A percentile compares a stretch with the other conserved stretches of the same genome.
Evolutionary conservation across 345 rosid species (phyloP).

Genomic region (Mercurialis annua): DNA sequence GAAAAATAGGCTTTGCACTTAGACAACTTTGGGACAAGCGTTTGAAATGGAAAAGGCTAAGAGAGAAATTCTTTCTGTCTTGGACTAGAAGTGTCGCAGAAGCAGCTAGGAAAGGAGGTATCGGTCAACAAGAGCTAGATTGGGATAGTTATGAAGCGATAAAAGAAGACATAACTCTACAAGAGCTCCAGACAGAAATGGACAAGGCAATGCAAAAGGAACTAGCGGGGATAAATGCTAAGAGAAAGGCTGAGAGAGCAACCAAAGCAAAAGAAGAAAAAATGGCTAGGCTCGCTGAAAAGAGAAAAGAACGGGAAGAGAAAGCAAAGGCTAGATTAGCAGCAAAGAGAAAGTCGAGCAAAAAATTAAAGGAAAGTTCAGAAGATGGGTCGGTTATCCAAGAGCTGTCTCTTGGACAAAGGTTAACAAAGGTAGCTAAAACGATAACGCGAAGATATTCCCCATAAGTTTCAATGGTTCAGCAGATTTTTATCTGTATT

Average conservation of each 20-base stretch:
- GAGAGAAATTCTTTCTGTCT: slow-evolving; percentile 42
- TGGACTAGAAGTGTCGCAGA: slow-evolving; percentile 60
- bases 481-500: not conserved
- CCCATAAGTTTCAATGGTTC: not conserved
- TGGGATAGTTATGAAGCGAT: slow-evolving; percentile 72
- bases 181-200: slow-evolving; percentile 38
- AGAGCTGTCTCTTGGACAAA: slow-evolving; percentile 46
- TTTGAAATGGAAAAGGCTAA: slow-evolving; percentile 39
- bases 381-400: slow-evolving; percentile 22
- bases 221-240: slow-evolving; percentile 39
- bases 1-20: slow-evolving; percentile 59
- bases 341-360: slow-evolving; percentile 25
- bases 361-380: slow-evolving; percentile 29
- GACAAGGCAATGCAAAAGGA: slow-evolving; percentile 48
- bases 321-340: slow-evolving; percentile 37
- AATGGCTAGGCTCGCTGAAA: slow-evolving; percentile 47
- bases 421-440: slow-evolving; percentile 53
- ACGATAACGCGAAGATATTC: not conserved
- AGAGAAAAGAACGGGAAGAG: slow-evolving; percentile 48
- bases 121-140: slow-evolving; percentile 47
- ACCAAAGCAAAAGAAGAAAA: slow-evolving; percentile 51
- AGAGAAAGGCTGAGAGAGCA: slow-evolving; percentile 41
- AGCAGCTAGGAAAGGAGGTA: slow-evolving; percentile 70
- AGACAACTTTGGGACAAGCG: slow-evolving; percentile 57
- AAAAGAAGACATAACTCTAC: slow-evolving; percentile 43